Evolutionary conservation across 176 grass and related monocot species (phyloP), one percentile per base, ranked within the genome.

Genomic region (Lolium rigidum): DNA sequence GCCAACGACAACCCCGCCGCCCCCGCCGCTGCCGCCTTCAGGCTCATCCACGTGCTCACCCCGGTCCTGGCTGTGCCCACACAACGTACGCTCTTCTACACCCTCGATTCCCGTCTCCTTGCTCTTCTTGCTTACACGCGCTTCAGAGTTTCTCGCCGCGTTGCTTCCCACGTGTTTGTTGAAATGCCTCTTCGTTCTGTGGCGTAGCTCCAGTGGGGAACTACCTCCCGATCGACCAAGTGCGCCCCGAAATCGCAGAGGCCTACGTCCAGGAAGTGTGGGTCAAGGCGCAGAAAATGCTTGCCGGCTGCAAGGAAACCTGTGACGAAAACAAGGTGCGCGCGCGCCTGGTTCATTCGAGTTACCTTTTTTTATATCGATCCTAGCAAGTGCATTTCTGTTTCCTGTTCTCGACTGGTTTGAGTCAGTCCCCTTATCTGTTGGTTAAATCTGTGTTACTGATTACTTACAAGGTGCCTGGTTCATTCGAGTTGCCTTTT

Each of bases 161-260:
- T 18, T 70, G 66, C 66, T 70, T 18, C 41, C 66, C 9, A 70
- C 38, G 8, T 64, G 61, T 28, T 64, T 64, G 61, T 28, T 24
- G 54, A 56, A 56, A 56, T 56, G 54, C 17, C 14, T 66, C 26
- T 37, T 26, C 3, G 63, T 7, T 24, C 31, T 3, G 3, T 35
- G 31, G 64, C 28, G 37, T 35, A 1, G 28, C 28, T 67, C 2
- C 38, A 89, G 83, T 85, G 83, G 83, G 78, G 63, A 82, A 76
- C 59, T 64, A 73, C 66, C 41, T 89, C 61, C 77, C 82, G 24
- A 77, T 89, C 50, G 58, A 81, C 39, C 16, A 69, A 60, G 82
- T 61, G 24, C 70, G 70, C 18, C 20, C 16, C 17, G 50, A 85
- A 24, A 26, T 85, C 57, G 70, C 46, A 4, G 47, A 60, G n/a